Evolutionary conservation across 2,329 filamentous ascomycete genomes (phyloP), one percentile per base, ranked within the genome.

Genomic region (Ophiobolus disseminans): DNA sequence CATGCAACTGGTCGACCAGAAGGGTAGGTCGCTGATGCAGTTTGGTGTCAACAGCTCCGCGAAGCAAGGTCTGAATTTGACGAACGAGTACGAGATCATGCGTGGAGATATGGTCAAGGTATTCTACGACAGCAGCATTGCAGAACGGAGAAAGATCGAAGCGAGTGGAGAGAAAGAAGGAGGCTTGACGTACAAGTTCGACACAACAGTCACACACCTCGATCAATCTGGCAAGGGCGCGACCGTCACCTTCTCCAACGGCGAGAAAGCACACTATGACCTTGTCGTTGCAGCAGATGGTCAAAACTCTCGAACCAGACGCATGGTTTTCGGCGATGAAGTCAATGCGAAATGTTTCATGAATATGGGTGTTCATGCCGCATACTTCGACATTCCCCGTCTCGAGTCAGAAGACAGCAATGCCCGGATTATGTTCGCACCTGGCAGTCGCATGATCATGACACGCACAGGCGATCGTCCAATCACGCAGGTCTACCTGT

Each of bases 21-120:
- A 56, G 0, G 50, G 63, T 2, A 64, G 62, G 26, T 32, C 35
- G 0, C 16, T 65, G 1, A 55, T 60, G 14, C 23, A 28, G 4
- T 58, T 60, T 16, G 60, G 58, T 1, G 54, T 66, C 25, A 76
- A 77, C 3, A 78, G 50, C 48, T 6, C 34, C 9, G 57, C 4
- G 51, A 53, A n/a, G 25, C 19, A 23, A 34, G 70, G 76, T 4
- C 23, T 55, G 2, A 28, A 31, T 8, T n/a, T 59, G 1, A 60
- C 50, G 35, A 57, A 65, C 57, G 68, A 71, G 26, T 63, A 60
- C 34, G 68, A 71, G 42, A 69, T 69, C 19, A 55, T 70, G 56
- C 49, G 68, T 7, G 67, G 62, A 5, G 60, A 69, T 28, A 55
- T 70, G 34, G 72, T 73, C 1, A 50, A 63, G 23, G 61, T 77